phyloP scores from a whole-genome alignment of 768 basidiomycete genomes.

The Serendipita sp. region DNA sequence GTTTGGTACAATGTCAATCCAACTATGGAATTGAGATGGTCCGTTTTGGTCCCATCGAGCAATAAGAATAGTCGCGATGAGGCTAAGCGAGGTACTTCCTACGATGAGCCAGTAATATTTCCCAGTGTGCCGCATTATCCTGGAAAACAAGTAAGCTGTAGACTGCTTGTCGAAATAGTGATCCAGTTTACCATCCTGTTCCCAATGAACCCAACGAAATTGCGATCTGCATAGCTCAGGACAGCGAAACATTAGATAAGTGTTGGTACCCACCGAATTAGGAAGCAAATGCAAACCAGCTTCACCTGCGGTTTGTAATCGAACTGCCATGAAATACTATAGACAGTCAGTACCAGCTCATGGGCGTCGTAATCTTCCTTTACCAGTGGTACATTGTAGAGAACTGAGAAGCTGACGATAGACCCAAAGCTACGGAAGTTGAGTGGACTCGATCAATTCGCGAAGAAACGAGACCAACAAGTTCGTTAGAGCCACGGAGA shows the following conservation, averaged over 20 bases:
- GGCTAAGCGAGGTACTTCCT: slow-evolving; percentile 39
- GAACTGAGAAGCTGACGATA: slow-evolving; percentile 61
- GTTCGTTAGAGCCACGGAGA: slow-evolving; percentile 67
- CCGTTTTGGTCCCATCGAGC: slow-evolving; percentile 51
- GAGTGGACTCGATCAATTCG: not conserved
- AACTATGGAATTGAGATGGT: slow-evolving; percentile 40
- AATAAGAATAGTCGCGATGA: slow-evolving; percentile 45
- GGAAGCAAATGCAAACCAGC: slow-evolving; percentile 73
- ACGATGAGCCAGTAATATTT: slow-evolving; percentile 67
- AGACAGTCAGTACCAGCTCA: not conserved
- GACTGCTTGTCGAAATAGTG: not conserved
- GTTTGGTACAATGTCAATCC: slow-evolving; percentile 65
- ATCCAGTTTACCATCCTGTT: slow-evolving; percentile 56
- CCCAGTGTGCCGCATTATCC: slow-evolving; percentile 76
- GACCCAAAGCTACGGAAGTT: slow-evolving; percentile 32
- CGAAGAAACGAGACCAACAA: slow-evolving; percentile 22
- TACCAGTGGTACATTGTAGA: slow-evolving; percentile 77
- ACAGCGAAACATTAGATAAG: slow-evolving; percentile 11
- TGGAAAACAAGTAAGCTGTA: slow-evolving; percentile 18
- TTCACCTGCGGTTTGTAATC: slow-evolving; percentile 44
- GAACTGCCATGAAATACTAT: slow-evolving; percentile 73
- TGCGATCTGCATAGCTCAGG: slow-evolving; percentile 34
- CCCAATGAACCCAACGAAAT: slow-evolving; percentile 72
- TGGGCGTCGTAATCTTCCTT: slow-evolving; percentile 14
- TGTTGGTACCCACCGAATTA: slow-evolving; percentile 48